A percentile compares a stretch with the other conserved stretches of the same genome.
These are phyloP conservation scores for Mucor lusitanicus DNA, from an alignment of 371 early-diverging fungal genomes.

Conservation along the genomic window DNA sequence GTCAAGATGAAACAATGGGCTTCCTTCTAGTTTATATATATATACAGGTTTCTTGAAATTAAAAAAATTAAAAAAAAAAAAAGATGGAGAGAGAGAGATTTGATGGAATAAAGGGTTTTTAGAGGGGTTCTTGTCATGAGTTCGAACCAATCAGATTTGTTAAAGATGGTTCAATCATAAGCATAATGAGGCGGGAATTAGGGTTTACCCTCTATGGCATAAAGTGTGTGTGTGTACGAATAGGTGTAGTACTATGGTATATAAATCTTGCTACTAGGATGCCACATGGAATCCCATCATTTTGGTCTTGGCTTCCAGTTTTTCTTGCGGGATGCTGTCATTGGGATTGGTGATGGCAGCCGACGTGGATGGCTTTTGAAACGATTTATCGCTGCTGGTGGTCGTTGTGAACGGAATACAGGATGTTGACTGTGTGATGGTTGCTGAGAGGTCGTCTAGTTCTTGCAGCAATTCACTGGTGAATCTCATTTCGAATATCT, in stretches of 20 bases:
- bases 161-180: constrained; percentile 13
- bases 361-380: not conserved
- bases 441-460: constrained; percentile 31
- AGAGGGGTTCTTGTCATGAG: constrained; percentile 9
- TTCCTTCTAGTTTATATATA: constrained; percentile 11
- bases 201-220: not conserved
- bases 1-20: not conserved
- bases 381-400: not conserved
- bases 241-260: not conserved
- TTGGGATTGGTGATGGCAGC: constrained; percentile 8
- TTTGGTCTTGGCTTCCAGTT: constrained; percentile 17
- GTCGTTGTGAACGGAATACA: constrained; percentile 13
- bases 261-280: not conserved
- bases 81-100: not conserved
- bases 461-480: constrained; percentile 39
- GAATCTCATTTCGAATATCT: constrained; percentile 76
- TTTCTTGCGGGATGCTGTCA: constrained; percentile 19
- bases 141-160: constrained; percentile 13
- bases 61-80: constrained; percentile 4
- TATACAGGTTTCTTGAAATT: not conserved
- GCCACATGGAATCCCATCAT: constrained; percentile 4
- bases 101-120: not conserved
- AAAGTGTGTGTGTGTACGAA: not conserved
- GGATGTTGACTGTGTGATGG: not conserved
- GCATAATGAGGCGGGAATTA: constrained; percentile 9